Evolutionary conservation across 768 basidiomycete genomes (phyloP), one percentile per base, ranked within the genome.

Genomic region (Pleurotus tuoliensis): DNA sequence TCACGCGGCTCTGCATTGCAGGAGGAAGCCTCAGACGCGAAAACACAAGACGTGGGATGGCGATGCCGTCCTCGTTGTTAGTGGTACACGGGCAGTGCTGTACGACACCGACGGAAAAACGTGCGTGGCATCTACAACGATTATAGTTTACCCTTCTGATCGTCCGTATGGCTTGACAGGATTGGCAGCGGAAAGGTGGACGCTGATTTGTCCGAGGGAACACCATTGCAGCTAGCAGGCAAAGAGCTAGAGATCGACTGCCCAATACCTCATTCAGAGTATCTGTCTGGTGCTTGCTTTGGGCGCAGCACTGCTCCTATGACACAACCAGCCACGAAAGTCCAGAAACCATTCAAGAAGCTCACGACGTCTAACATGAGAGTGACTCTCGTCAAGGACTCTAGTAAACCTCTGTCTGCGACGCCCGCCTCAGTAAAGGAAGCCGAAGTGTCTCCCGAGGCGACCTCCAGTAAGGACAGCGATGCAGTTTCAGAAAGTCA

Each of bases 21-120:
- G 87, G 88, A 73, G 88, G 57, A 79, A 73, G 45, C 85, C 78
- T 44, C 88, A 92, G 68, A 74, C 76, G 39, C 90, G 83, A 73
- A 94, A 94, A 70, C 86, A 94, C 64, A 92, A 93, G 68, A 92
- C 88, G 0, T 95, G 93, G 93, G 92, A 94, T 52, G 92, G 89
- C 38, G 90, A 87, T 63, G 86, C 78, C 38, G 76, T 88, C n/a
- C 75, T 90, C 4, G 81, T 82, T 8, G 73, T 83, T 15, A 76
- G 63, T 56, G 71, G 67, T 6, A 67, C 62, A 6, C 80, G 73
- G 63, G 80, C 78, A 47, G 78, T 72, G 3, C 68, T 90, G 24
- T 82, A 82, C 57, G 83, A 87, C 61, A 66, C 73, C 6, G 86
- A 90, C 52, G 87, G 87, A 20, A 83, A 81, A 74, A 66, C 76